Evolutionary conservation across 306 rosid species (phyloP).

Genomic region (Cucurbita ficifolia): DNA sequence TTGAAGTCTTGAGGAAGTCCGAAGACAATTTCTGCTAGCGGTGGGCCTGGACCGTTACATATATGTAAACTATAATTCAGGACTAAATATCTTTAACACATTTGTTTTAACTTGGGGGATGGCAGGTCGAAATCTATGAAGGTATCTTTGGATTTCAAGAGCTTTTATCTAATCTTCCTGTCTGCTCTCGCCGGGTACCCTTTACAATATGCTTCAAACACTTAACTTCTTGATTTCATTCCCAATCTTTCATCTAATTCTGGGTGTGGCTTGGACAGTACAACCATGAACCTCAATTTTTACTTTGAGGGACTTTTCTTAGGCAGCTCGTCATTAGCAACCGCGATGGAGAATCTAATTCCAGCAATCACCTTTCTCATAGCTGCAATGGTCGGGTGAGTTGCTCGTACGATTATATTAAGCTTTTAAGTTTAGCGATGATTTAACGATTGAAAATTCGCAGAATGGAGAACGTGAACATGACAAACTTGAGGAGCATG

Average conservation of each 20-base stretch:
- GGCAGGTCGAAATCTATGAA: conserved; percentile 30
- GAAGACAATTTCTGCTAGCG: too few relatives aligned
- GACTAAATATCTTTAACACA: too few relatives aligned
- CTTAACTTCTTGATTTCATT: neutral
- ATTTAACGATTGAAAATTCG: neutral
- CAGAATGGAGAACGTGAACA: conserved; percentile 45
- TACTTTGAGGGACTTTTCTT: conserved; percentile 50
- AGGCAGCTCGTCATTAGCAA: conserved; percentile 42
- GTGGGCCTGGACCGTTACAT: too few relatives aligned
- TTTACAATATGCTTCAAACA: neutral
- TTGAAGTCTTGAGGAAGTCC: too few relatives aligned
- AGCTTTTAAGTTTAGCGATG: too few relatives aligned
- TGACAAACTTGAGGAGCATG: conserved; percentile 29
- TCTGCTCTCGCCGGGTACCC: conserved; percentile 48
- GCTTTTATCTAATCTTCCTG: conserved; percentile 32
- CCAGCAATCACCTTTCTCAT: conserved; percentile 52
- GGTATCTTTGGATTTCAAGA: conserved; percentile 24
- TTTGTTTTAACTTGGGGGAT: too few relatives aligned
- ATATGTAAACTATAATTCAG: too few relatives aligned
- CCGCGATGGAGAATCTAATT: conserved; percentile 47
- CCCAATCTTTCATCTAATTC: neutral
- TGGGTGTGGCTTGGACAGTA: conserved; percentile 12
- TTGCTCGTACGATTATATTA: neutral
- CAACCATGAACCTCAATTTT: conserved; percentile 50
- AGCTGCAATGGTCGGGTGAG: conserved; percentile 45